Conservation (phyloP, 768 basidiomycete genomes). For the Lactarius sp. region DNA sequence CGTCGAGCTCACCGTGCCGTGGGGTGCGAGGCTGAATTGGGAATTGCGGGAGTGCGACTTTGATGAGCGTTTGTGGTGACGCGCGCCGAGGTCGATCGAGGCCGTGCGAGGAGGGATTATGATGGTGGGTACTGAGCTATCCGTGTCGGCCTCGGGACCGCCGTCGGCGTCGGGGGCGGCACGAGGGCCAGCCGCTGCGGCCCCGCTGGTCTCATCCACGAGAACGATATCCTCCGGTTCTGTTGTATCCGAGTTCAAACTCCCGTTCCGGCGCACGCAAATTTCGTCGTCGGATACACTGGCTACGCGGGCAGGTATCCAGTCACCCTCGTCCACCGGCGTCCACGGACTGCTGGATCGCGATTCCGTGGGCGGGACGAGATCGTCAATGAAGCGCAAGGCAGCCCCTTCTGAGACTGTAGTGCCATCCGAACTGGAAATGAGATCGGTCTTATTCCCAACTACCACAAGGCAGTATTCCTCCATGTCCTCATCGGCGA, state of each 20-base stretch:
- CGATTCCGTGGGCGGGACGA: constrained; percentile 37
- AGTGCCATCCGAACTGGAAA: constrained; percentile 16
- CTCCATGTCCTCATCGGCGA: constrained; percentile 55
- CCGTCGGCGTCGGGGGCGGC: constrained; percentile 15
- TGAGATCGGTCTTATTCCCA: constrained; percentile 45
- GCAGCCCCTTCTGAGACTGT: constrained; percentile 43
- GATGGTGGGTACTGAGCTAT: background rate
- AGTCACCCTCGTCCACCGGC: constrained; percentile 6
- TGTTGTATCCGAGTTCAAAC: background rate
- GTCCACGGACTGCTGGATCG: constrained; percentile 12
- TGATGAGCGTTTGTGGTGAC: constrained; percentile 32
- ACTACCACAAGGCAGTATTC: constrained; percentile 66
- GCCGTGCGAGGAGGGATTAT: constrained; percentile 28
- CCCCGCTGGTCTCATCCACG: constrained; percentile 1
- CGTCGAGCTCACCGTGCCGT: constrained; percentile 53
- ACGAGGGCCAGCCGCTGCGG: background rate
- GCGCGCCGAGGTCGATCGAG: constrained; percentile 33
- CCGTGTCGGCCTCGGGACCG: constrained; percentile 22
- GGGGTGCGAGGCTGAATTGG: constrained; percentile 35
- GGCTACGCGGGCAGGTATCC: background rate
- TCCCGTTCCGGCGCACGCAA: background rate
- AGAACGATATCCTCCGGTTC: background rate
- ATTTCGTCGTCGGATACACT: constrained; percentile 3
- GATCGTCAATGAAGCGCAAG: constrained; percentile 47
- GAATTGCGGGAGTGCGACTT: constrained; percentile 46